A percentile compares a stretch with the other conserved stretches of the same genome.
These are phyloP conservation scores for Graphiopsis chlorocephala DNA, from an alignment of 2,329 filamentous ascomycete genomes.

Conservation along the genomic window DNA sequence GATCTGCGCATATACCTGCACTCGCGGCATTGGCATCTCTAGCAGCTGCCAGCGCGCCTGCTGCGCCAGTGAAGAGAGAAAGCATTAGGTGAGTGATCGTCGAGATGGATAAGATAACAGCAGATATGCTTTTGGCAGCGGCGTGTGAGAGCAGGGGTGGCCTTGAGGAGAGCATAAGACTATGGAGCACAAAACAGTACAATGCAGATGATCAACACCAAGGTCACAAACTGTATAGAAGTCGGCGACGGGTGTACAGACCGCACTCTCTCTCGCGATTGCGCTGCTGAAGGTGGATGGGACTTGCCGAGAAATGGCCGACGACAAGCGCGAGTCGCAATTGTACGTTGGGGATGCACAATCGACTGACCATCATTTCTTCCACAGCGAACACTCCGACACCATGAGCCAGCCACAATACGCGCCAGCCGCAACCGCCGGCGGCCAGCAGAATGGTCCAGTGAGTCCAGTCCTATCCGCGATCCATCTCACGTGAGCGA, in stretches of 20 bases:
- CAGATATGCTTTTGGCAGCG: neutral
- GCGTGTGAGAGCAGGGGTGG: neutral
- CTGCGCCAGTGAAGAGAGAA: slow-evolving; percentile 11
- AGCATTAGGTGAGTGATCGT: slow-evolving; percentile 7
- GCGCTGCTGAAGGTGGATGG: neutral
- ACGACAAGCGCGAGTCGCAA: neutral
- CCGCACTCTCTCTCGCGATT: neutral
- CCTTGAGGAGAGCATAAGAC: neutral
- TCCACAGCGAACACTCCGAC: slow-evolving; percentile 27
- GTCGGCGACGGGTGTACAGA: neutral
- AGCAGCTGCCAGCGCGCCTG: slow-evolving; percentile 18
- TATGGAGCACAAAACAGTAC: neutral
- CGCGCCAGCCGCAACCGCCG: slow-evolving; percentile 63
- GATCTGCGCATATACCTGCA: slow-evolving; percentile 40
- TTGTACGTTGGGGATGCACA: slow-evolving; percentile 5
- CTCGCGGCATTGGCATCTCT: slow-evolving; percentile 58
- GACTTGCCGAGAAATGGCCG: neutral
- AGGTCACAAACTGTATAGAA: neutral
- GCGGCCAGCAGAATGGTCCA: slow-evolving; percentile 59
- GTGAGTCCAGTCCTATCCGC: slow-evolving; percentile 42
- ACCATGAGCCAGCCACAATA: slow-evolving; percentile 62
- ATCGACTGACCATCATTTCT: slow-evolving; percentile 8
- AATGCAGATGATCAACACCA: neutral
- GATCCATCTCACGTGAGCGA: neutral
- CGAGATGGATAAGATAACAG: neutral